phyloP scores from a whole-genome alignment of 2,329 filamentous ascomycete species.

The Ramularia endophylla region DNA sequence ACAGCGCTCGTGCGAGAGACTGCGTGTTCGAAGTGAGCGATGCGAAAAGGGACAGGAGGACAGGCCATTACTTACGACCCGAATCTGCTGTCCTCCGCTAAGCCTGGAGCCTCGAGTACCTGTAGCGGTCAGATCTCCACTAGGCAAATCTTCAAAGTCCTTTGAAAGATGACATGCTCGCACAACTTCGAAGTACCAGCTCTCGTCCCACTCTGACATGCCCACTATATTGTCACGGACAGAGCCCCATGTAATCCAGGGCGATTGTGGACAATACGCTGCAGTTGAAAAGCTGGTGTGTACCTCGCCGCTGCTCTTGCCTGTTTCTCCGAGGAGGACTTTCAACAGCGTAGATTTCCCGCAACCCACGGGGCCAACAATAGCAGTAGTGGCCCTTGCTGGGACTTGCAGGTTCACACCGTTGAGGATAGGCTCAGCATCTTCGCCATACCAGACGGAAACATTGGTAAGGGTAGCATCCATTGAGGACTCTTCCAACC shows the following conservation, averaged over 20 bases:
- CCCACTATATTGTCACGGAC: slow-evolving; percentile 35
- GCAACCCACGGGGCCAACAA: background rate
- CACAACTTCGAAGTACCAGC: slow-evolving; percentile 34
- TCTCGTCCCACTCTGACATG: slow-evolving; percentile 30
- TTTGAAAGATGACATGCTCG: slow-evolving; percentile 19
- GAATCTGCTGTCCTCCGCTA: slow-evolving; percentile 49
- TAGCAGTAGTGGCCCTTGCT: background rate
- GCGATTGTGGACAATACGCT: slow-evolving; percentile 34
- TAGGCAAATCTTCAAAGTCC: slow-evolving; percentile 32
- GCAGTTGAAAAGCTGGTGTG: too few relatives aligned
- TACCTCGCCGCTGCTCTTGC: slow-evolving; percentile 18
- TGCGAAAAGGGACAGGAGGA: too few relatives aligned
- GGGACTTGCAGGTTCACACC: background rate
- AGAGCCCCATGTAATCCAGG: slow-evolving; percentile 35
- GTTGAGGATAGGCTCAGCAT: background rate
- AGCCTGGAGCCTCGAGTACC: slow-evolving; percentile 48
- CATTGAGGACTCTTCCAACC: too few relatives aligned
- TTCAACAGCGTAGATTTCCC: slow-evolving; percentile 1
- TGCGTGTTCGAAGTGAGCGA: too few relatives aligned
- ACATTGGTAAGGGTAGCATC: too few relatives aligned
- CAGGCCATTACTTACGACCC: slow-evolving; percentile 21
- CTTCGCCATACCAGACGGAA: background rate
- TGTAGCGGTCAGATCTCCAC: slow-evolving; percentile 41
- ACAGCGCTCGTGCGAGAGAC: background rate
- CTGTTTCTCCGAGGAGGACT: slow-evolving; percentile 1